A percentile compares a stretch with the other conserved stretches of the same genome.
Evolutionary conservation across 441 rosid species (phyloP).

Genomic region (Dalechampia spathulata): DNA sequence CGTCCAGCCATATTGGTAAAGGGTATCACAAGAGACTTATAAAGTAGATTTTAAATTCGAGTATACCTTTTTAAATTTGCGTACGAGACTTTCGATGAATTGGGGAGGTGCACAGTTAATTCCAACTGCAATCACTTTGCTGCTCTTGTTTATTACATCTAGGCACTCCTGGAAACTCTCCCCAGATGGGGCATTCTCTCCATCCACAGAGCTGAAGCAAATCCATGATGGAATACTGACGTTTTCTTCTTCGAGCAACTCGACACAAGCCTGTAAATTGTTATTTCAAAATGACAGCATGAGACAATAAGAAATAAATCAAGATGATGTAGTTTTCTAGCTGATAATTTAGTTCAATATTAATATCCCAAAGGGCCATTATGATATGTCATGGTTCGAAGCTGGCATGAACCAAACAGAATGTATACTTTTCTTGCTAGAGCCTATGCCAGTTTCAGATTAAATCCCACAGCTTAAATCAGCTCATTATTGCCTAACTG

Average conservation of each 20-base stretch:
- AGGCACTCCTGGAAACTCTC: slow-evolving; percentile 71
- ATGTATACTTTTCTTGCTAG: too few species aligned
- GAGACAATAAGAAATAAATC: background rate
- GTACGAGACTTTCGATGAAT: slow-evolving; percentile 49
- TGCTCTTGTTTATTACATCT: slow-evolving; percentile 46
- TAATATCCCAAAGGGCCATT: too few species aligned
- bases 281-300: background rate
- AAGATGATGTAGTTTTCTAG: too few species aligned
- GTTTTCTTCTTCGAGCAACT: slow-evolving; percentile 78
- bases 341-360: too few species aligned
- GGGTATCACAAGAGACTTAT: too few species aligned
- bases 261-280: slow-evolving; percentile 60
- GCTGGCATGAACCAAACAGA: too few species aligned
- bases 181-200: slow-evolving; percentile 75
- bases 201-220: slow-evolving; percentile 79
- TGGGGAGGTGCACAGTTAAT: slow-evolving; percentile 90
- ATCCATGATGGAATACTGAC: slow-evolving; percentile 79
- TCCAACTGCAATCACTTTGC: slow-evolving; percentile 58
- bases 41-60: too few species aligned
- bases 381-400: too few species aligned
- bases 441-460: background rate
- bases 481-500: background rate
- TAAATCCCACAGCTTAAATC: background rate
- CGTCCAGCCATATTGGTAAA: background rate
- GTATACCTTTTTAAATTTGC: slow-evolving; percentile 55